phyloP scores from a whole-genome alignment of 202 grass and related monocot genomes.

The Carex arenaria region DNA sequence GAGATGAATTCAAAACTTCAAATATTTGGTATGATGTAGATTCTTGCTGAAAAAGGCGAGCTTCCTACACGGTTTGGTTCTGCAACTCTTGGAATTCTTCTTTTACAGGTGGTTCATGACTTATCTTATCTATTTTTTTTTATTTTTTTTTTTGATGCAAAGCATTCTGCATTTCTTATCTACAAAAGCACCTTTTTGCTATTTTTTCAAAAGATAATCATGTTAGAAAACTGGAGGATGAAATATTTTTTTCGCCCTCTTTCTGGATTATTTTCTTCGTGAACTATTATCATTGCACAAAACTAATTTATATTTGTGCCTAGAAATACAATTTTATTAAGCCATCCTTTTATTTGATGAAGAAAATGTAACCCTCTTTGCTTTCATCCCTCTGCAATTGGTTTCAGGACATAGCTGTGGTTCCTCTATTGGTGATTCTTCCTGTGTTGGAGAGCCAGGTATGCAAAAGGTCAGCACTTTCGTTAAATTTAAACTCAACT shows the following conservation, averaged over 20 bases:
- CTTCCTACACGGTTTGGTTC: slow-evolving; percentile 98
- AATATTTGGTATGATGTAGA: slow-evolving; percentile 40
- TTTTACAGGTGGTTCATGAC: slow-evolving; percentile 63
- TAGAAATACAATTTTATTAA: background rate
- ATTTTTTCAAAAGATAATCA: background rate
- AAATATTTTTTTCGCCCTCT: too few relatives aligned
- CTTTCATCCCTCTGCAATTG: slow-evolving; percentile 25
- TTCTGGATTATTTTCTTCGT: background rate
- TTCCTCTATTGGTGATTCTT: slow-evolving; percentile 93
- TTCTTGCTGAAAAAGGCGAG: slow-evolving; percentile 99
- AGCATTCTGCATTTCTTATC: background rate
- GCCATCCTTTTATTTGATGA: background rate
- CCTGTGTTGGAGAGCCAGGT: slow-evolving; percentile 98
- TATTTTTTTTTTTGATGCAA: background rate
- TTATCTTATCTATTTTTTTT: background rate
- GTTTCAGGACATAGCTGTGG: slow-evolving; percentile 91
- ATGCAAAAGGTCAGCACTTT: slow-evolving; percentile 66
- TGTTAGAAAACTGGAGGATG: background rate
- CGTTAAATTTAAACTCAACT: background rate
- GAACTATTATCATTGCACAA: background rate
- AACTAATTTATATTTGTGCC: background rate
- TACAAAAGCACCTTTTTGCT: background rate
- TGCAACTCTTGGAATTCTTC: slow-evolving; percentile 92
- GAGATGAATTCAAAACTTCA: background rate
- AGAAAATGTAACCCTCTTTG: slow-evolving; percentile 10